phyloP scores from a whole-genome alignment of 2,329 filamentous ascomycete genomes.

The Arachnomyces sp. region DNA sequence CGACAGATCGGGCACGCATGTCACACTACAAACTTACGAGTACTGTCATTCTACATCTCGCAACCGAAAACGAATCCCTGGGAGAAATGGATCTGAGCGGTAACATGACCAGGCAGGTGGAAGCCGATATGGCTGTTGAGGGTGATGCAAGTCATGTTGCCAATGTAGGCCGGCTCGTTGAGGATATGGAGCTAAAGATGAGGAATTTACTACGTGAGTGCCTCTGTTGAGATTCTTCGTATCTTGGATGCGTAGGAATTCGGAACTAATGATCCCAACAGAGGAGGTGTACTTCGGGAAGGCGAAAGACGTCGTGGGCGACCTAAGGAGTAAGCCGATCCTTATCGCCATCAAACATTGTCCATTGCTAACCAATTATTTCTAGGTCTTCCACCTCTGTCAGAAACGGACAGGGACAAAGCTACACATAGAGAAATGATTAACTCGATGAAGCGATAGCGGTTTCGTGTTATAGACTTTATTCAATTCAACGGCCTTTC shows the following conservation, averaged over 20 bases:
- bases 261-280: constrained; percentile 18
- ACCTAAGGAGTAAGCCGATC: constrained; percentile 63
- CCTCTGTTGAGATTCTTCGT: not conserved
- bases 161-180: constrained; percentile 87
- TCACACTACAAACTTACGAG: constrained; percentile 97
- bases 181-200: constrained; percentile 99
- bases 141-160: constrained; percentile 88
- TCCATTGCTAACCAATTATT: constrained; percentile 10
- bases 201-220: constrained; percentile 70
- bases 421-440: constrained; percentile 87
- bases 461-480: not conserved
- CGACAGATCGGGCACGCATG: constrained; percentile 79
- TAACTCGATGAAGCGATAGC: constrained; percentile 43
- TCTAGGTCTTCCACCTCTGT: constrained; percentile 62
- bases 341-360: not conserved
- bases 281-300: constrained; percentile 99
- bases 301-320: constrained; percentile 95
- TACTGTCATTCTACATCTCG: constrained; percentile 86
- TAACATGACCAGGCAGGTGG: constrained; percentile 96
- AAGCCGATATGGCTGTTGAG: constrained; percentile 82
- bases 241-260: not conserved
- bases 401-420: constrained; percentile 73
- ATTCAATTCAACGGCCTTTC: not conserved
- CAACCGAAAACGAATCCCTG: constrained; percentile 57
- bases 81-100: constrained; percentile 88